A percentile compares a stretch with the other conserved stretches of the same genome.
phyloP scores from a whole-genome alignment of 495 filamentous ascomycete species.

The Penicillium robsamsonii region DNA sequence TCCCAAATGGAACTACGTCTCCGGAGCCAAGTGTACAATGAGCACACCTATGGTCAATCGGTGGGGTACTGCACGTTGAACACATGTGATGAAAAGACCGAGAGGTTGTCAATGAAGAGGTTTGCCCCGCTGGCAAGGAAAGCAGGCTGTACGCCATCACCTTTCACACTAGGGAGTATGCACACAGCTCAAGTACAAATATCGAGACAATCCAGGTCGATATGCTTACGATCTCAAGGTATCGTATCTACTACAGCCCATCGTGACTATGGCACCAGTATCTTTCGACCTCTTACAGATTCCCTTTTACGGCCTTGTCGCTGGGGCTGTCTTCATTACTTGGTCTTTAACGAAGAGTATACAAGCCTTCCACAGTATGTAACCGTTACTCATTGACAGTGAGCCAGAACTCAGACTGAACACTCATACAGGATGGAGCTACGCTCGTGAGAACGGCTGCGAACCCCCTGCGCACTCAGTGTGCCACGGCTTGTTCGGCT shows the following conservation, averaged over 20 bases:
- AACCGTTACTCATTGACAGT: neutral
- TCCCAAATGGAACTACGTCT: neutral
- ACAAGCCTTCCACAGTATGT: neutral
- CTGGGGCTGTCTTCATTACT: neutral
- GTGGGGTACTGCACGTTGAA: neutral
- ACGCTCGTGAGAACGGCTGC: slow-evolving; percentile 14
- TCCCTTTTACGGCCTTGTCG: neutral
- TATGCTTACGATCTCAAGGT: neutral
- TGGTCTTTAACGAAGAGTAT: neutral
- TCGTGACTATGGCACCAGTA: neutral
- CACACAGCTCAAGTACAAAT: neutral
- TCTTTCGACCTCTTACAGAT: neutral
- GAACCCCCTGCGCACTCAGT: slow-evolving; percentile 3
- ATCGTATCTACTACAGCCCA: neutral
- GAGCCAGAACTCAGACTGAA: neutral
- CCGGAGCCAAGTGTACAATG: neutral
- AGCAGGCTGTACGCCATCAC: neutral
- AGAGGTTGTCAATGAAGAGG: neutral
- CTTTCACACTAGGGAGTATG: neutral
- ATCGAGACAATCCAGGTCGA: neutral
- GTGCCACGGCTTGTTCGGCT: slow-evolving; percentile 6
- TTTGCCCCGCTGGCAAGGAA: neutral
- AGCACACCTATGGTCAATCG: neutral
- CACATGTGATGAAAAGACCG: neutral
- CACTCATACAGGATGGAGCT: slow-evolving; percentile 8